Conservation (phyloP, 2,329 filamentous ascomycete species). For the Epichloe baconii region DNA sequence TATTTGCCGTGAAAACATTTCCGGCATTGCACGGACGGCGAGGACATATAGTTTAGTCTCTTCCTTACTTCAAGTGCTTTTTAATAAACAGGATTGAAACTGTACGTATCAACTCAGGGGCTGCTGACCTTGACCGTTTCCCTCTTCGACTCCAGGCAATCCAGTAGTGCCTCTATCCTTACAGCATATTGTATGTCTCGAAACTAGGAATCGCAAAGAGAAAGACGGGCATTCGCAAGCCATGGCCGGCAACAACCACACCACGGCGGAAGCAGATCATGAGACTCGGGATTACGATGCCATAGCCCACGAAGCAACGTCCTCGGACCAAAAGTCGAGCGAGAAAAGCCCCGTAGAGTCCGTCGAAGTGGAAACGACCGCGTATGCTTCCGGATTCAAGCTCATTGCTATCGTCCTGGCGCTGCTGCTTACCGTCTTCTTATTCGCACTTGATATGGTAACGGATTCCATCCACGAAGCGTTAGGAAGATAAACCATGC, state of each 20-base stretch:
- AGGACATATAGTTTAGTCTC: neutral
- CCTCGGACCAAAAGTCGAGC: neutral
- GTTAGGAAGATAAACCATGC: neutral
- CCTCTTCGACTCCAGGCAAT: too few relatives aligned
- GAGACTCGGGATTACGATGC: neutral
- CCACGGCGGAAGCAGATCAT: neutral
- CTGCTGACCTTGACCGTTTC: too few relatives aligned
- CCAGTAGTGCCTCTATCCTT: neutral
- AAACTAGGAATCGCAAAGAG: neutral
- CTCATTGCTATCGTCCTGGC: neutral
- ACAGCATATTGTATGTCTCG: neutral
- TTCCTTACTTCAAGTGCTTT: neutral
- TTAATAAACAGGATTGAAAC: too few relatives aligned
- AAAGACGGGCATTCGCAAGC: neutral
- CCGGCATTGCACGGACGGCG: neutral
- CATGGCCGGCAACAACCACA: neutral
- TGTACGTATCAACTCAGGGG: too few relatives aligned
- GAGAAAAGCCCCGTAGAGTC: neutral
- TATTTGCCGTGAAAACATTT: neutral
- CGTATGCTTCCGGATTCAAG: neutral
- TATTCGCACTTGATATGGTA: neutral
- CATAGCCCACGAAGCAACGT: neutral
- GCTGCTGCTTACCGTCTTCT: neutral
- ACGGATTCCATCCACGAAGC: neutral
- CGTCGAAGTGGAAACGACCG: neutral